phyloP scores from a whole-genome alignment of 2,329 filamentous ascomycete species.

The Neophaeococcomyces aloes region DNA sequence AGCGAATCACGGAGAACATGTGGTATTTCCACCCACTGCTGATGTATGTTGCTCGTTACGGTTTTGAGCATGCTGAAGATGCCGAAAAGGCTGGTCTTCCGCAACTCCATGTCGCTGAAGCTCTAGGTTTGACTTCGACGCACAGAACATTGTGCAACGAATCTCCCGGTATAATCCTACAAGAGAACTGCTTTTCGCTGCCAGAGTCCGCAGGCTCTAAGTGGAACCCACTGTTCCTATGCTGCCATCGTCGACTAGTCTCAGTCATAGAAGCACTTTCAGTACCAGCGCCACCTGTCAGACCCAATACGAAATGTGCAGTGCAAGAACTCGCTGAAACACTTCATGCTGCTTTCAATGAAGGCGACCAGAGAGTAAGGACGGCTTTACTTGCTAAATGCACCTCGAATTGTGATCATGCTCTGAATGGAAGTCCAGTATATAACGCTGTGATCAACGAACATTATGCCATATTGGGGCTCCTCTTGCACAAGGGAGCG shows the following conservation, averaged over 20 bases:
- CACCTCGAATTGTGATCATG: neutral
- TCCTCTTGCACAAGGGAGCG: neutral
- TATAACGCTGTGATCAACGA: neutral
- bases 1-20: neutral
- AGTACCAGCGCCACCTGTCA: neutral
- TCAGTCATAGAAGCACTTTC: neutral
- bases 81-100: neutral
- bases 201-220: too few relatives aligned
- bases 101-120: neutral
- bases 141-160: neutral
- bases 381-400: neutral
- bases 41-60: neutral
- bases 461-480: neutral
- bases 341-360: neutral
- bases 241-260: neutral
- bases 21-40: neutral
- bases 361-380: neutral
- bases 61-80: slow-evolving; percentile 3
- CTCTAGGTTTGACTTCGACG: neutral
- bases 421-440: neutral
- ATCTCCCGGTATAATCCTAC: neutral
- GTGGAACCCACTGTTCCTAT: neutral
- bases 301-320: neutral
- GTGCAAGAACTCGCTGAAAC: neutral
- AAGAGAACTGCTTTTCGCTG: too few relatives aligned